Base-by-base conservation (phyloP, 2,329 filamentous ascomycete species). In the Xylaria sp. region DNA sequence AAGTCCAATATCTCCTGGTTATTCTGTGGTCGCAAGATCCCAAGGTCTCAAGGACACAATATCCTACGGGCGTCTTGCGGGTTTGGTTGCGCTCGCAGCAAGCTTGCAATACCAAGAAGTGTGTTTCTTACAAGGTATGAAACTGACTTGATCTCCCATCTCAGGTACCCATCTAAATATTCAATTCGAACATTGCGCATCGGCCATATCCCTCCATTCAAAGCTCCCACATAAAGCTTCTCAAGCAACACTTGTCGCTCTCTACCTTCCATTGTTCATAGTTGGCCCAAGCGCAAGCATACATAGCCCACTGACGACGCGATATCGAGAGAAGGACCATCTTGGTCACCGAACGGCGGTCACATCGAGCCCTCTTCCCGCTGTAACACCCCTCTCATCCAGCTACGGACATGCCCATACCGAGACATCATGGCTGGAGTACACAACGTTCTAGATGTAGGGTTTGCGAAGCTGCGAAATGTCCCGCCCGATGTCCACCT, bases 401-500 rank as follows among this genome's bases (percentile, higher is more conserved):
- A 50, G 42, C 25, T n/a, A 52, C 37, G 65, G 71, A 70, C 58
- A 73, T 72, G 71, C 63, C 46, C 59, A 51, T 52, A 55, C 56
- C 31, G 53, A 67, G 57, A 40, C 61, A 71, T 46, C 31, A 75
- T 75, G 73, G 69, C 71, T 23, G 67, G 47, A 45, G 60, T 69
- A 53, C 66, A 67, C 35, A 66, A 70, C 57, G 53, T 71, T 43
- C 63, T 74, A 50, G 68, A 72, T 55, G 51, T 43, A 45, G 70
- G 69, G 51, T 72, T 75, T 54, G 67, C 65, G 38, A 65, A 66
- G 53, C 69, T 74, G 47, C 63, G 60, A 42, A 58, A 61, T 2
- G 61, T 70, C 19, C 65, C 72, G 2, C 43, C 57, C 17, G 60
- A 60, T 31, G 11, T 37, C 21, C 90, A 93, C 71, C 80, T 92